Conservation (phyloP, 164 flowering plant species). For the Paratinospora sagittata region DNA sequence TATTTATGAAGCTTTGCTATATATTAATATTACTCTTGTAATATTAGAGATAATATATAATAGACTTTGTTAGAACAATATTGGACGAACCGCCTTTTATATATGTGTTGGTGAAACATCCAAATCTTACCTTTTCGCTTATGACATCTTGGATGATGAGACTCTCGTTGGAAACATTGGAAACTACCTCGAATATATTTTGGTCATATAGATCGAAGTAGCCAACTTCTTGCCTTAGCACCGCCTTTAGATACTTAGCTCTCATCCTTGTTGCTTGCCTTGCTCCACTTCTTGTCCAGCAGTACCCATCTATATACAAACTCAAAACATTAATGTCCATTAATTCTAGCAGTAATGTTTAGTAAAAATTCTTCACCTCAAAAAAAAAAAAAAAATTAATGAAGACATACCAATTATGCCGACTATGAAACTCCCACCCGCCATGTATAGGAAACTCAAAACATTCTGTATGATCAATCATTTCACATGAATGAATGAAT, state of each 20-base stretch:
- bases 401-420: background rate
- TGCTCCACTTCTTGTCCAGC: constrained; percentile 85
- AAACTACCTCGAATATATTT: constrained; percentile 63
- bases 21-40: too few species aligned
- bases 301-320: constrained; percentile 55
- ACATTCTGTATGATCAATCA: constrained; percentile 36
- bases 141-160: constrained; percentile 71
- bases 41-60: too few species aligned
- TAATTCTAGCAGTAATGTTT: too few species aligned
- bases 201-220: constrained; percentile 71
- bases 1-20: too few species aligned
- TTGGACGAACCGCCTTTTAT: too few species aligned
- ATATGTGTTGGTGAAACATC: too few species aligned
- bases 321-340: too few species aligned
- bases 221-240: constrained; percentile 75
- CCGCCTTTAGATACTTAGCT: constrained; percentile 61
- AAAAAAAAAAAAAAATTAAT: too few species aligned
- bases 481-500: background rate
- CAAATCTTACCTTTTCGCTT: constrained; percentile 64
- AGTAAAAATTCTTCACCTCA: too few species aligned
- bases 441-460: constrained; percentile 35
- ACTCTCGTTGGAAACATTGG: constrained; percentile 69
- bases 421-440: constrained; percentile 30
- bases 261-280: constrained; percentile 74
- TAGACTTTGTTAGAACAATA: too few species aligned